Evolutionary conservation across 2,329 filamentous ascomycete species (phyloP), one percentile per base, ranked within the genome.

Genomic region (Bimuria novae-zelandiae): DNA sequence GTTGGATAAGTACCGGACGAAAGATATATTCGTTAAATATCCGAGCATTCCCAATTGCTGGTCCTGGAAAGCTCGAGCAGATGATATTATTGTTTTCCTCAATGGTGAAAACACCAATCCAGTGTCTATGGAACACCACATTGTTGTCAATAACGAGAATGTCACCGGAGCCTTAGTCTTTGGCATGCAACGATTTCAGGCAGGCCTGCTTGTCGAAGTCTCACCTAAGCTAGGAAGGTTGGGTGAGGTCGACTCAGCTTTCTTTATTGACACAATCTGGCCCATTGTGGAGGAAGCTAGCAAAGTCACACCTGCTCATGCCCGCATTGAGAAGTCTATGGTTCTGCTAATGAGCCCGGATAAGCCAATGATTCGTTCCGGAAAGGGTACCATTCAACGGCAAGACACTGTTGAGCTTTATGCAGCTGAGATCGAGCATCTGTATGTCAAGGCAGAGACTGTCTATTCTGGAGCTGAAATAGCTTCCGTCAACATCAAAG

Each of bases 361-460:
- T 2, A 78, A 78, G 57, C 75, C 77, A 1, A 79, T 81, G 48
- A 60, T 72, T 1, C 70, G 67, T 11, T 76, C 79, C 0, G 74
- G 75, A 8, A 80, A 82, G 58, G 74, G 77, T 0, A 79, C 72
- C 0, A 71, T 79, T 3, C 75, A 77, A 58, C 70, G 78, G 3
- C 65, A 65, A 1, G 64, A 68, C 0, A 78, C 79, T 0, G 48
- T 74, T 6, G 55, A 57, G 1, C 66, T 76, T 1, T 82, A 80
- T 44, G 63, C 62, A 2, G 59, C 73, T 1, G 79, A 80, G 51
- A 80, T 82, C 22, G 75, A 81, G 8, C 68, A 68, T 0, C 64
- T 82, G 8, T 82, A 57, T 33, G 16, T 45, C 6, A 52, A 52
- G 12, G 53, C 42, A 7, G 56, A 56, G 14, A 49, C 37, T 12